phyloP scores from a whole-genome alignment of 345 rosid genomes.

The Populus pruinosa region DNA sequence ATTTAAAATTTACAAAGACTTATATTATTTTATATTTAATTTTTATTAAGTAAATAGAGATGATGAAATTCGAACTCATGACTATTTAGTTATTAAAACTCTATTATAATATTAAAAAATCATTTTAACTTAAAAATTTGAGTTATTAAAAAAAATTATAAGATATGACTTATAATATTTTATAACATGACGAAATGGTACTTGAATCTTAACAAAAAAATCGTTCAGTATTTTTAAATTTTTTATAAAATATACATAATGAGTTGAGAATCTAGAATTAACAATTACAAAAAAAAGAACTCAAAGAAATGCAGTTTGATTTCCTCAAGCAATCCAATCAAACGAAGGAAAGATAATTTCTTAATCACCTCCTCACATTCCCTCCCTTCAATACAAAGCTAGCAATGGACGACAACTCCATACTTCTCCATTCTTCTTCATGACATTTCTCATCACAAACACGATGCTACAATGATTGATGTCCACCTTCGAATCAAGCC shows the following conservation, averaged over 20 bases:
- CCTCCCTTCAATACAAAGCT: background rate
- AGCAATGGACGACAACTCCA: background rate
- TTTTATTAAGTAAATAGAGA: too few species aligned
- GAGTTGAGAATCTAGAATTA: too few species aligned
- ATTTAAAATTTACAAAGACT: rapidly evolving
- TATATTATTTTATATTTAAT: rapidly evolving
- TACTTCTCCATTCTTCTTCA: background rate
- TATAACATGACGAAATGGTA: rapidly evolving
- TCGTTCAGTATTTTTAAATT: rapidly evolving
- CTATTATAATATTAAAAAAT: rapidly evolving
- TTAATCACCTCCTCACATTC: too few species aligned
- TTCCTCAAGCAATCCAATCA: background rate
- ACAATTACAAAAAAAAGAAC: too few species aligned
- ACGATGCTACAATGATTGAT: background rate
- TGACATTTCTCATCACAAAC: background rate
- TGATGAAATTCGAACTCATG: rapidly evolving
- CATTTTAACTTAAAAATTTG: rapidly evolving
- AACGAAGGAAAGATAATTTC: background rate
- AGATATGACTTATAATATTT: too few species aligned
- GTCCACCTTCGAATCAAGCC: background rate
- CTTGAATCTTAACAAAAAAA: rapidly evolving
- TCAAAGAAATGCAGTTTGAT: background rate
- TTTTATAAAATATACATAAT: too few species aligned
- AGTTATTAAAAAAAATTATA: rapidly evolving
- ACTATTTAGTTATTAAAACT: rapidly evolving